Conservation (phyloP, 371 early-diverging fungal genomes). For the Lichtheimia hyalospora region DNA sequence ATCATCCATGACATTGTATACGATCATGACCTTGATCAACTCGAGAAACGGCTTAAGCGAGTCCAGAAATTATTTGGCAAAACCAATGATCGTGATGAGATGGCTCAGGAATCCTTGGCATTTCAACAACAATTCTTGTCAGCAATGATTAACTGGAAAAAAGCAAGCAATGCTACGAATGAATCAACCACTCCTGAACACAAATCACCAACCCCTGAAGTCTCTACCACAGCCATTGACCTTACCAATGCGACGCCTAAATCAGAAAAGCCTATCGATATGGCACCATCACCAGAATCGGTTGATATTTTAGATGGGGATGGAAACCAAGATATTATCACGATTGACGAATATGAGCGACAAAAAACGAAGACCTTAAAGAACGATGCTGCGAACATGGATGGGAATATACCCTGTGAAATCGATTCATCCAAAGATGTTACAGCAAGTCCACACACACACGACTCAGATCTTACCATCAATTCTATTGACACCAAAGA, state of each 20-base stretch:
- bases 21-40: conserved; percentile 27
- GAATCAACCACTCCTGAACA: no score
- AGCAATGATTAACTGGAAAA: background rate
- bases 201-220: no score
- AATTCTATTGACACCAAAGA: no score
- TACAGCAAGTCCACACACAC: no score
- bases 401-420: no score
- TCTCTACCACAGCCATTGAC: no score
- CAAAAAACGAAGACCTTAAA: background rate
- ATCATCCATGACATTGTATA: conserved; percentile 43
- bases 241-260: no score
- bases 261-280: background rate
- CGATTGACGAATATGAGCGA: background rate
- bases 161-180: background rate
- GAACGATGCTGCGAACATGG: background rate
- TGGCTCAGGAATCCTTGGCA: conserved; percentile 32
- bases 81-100: conserved; percentile 41
- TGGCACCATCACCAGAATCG: background rate
- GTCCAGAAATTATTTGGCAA: conserved; percentile 48
- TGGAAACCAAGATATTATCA: background rate
- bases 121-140: conserved; percentile 46
- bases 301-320: conserved; percentile 4
- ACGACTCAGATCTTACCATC: no score
- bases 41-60: conserved; percentile 24
- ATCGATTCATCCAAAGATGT: no score